Evolutionary conservation across 208 protist genomes (phyloP), one percentile per base, ranked within the genome.

Genomic region (Trypanosoma avium): DNA sequence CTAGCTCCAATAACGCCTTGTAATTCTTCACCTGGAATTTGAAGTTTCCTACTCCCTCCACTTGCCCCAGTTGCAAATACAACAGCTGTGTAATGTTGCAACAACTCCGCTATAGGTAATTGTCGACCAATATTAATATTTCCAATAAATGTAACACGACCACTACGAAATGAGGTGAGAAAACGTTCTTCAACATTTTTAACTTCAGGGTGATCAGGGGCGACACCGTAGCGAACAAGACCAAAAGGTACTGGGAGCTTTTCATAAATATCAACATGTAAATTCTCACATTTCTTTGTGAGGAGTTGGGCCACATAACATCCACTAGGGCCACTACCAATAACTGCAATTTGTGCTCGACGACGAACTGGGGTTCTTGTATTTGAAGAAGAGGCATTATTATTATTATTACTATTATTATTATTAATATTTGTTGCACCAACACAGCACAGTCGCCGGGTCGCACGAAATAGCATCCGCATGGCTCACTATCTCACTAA

Each of bases 121-220:
- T 92, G 81, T 35, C 71, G 86, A 15, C 95, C 94, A 10, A 98
- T 56, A 3, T 69, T 63, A 7, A 99, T 83, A 80, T 99, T 99
- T 24, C 97, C 97, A 43, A 97, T 81, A 79, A 93, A 98, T 29
- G 84, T 87, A 10, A 95, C 78, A 46, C 82, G 76, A 7, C 75
- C 79, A 29, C 75, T 70, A 60, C 86, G 73, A 64, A 93, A 92
- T 49, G 98, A 77, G 26, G 88, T 60, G 52, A 90, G 63, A 58
- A 97, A 98, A 61, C 94, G 84, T 54, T 84, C 82, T 70, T 90
- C 89, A 27, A 98, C 94, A 55, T 97, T 96, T 66, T 98, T 99
- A 47, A 98, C 96, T 58, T 99, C 97, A 0, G 90, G 96, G 73
- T 99, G 98, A 71, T 99, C 98, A 0, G 98, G 98, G 5, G 97